These are phyloP conservation scores for Stemphylium lycopersici DNA, from an alignment of 2,329 filamentous ascomycete species.

Conservation along the genomic window DNA sequence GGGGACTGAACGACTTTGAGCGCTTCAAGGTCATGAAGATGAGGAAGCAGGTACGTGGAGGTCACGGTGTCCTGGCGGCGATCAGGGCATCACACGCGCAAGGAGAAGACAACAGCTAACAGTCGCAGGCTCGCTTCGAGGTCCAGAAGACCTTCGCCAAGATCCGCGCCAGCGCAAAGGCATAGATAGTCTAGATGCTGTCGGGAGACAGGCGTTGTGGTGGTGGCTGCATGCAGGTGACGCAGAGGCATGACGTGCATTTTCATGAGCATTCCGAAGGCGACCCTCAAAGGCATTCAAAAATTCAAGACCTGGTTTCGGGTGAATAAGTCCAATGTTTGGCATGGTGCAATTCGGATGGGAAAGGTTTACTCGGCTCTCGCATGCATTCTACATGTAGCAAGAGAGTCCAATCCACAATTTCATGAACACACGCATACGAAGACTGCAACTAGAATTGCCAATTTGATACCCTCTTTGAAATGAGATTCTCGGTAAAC, in stretches of 20 bases:
- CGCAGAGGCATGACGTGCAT: constrained; percentile 47
- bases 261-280: constrained; percentile 48
- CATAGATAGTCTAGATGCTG: constrained; percentile 43
- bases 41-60: constrained; percentile 87
- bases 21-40: constrained; percentile 99
- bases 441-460: constrained; percentile 42
- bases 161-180: constrained; percentile 60
- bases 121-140: constrained; percentile 78
- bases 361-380: constrained; percentile 49
- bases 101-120: constrained; percentile 23
- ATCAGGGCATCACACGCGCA: neutral
- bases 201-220: constrained; percentile 38
- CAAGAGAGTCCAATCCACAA: constrained; percentile 48
- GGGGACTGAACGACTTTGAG: constrained; percentile 96
- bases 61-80: neutral
- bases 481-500: constrained; percentile 5
- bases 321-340: constrained; percentile 47
- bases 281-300: constrained; percentile 45
- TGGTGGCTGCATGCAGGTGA: constrained; percentile 40
- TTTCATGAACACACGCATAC: constrained; percentile 43
- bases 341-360: constrained; percentile 50
- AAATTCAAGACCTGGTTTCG: constrained; percentile 48
- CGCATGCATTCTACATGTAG: constrained; percentile 48
- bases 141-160: constrained; percentile 95
- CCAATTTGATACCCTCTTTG: constrained; percentile 43